Evolutionary conservation across 78 protist species (phyloP).

Genomic region (slime mould (Dictyostelium discoideum)): dicty_2.7 NC_007089.4:5408501-5409000

Average conservation of each 20-base stretch:
- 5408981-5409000: not conserved
- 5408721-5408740: not conserved
- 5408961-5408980: slow-evolving; percentile 2
- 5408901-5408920: slow-evolving; percentile 42
- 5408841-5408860: not conserved
- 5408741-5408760: not conserved
- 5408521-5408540: not conserved
- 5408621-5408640: not conserved
- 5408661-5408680: not conserved
- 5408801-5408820: not conserved
- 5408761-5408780: not conserved
- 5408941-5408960: slow-evolving; percentile 9
- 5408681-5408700: not conserved
- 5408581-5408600: not conserved
- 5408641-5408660: not conserved
- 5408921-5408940: slow-evolving; percentile 57
- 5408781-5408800: no score
- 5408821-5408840: not conserved
- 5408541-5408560: not conserved
- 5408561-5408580: not conserved
- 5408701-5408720: not conserved
- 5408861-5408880: slow-evolving; percentile 13
- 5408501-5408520: not conserved
- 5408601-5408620: not conserved
- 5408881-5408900: slow-evolving; percentile 35